These are phyloP conservation scores for Zizania palustris DNA, from an alignment of 202 grass and related monocot genomes.

Conservation along the genomic window DNA sequence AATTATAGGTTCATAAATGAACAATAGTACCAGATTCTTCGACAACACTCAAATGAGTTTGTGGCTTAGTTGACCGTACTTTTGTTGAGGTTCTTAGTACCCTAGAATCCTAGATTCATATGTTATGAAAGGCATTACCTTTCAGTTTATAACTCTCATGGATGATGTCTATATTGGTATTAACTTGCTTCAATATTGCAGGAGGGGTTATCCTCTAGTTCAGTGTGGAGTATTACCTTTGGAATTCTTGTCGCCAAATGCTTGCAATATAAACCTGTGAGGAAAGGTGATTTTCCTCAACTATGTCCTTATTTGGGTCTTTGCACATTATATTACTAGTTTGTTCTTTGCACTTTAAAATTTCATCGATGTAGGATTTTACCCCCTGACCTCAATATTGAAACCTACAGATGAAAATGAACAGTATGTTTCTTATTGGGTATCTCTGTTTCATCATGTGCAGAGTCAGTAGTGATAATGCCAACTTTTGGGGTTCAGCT, in stretches of 20 bases:
- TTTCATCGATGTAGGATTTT: background rate
- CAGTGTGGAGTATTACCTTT: constrained; percentile 63
- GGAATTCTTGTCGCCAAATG: constrained; percentile 58
- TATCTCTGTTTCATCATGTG: constrained; percentile 29
- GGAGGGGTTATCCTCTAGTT: constrained; percentile 50
- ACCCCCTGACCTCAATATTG: background rate
- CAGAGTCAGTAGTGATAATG: constrained; percentile 91
- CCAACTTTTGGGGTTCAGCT: constrained; percentile 85
- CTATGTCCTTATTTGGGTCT: constrained; percentile 1
- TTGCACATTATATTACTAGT: constrained; percentile 1
- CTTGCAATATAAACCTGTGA: constrained; percentile 82
- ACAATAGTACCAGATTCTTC: background rate
- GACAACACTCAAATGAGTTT: background rate
- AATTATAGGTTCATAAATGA: background rate
- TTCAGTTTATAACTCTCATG: constrained; percentile 15
- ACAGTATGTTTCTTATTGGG: constrained; percentile 13
- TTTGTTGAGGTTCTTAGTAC: background rate
- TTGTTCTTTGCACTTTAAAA: constrained; percentile 12
- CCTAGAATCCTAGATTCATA: constrained; percentile 9
- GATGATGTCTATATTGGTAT: constrained; percentile 13
- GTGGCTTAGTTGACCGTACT: constrained; percentile 7
- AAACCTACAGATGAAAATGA: constrained; percentile 16
- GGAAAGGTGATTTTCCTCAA: constrained; percentile 63
- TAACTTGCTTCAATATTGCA: constrained; percentile 40
- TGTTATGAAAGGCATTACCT: background rate